Base-by-base conservation (phyloP, 768 basidiomycete species). In the Lactarius deliciosus region DNA sequence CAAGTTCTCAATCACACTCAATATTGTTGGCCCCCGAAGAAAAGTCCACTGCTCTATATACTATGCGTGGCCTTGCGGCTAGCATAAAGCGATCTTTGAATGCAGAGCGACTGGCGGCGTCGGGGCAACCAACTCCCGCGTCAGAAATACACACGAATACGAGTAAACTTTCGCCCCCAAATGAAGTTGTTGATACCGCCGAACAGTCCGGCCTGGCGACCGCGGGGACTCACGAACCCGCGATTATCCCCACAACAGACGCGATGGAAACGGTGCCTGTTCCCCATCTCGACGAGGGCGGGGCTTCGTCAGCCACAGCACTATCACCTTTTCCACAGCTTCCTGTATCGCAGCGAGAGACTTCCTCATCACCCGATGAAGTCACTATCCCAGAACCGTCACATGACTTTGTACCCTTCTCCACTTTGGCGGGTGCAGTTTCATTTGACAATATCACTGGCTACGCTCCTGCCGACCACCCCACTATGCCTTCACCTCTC, bases 41-140 rank as follows among this genome's bases (percentile, higher is more conserved):
- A 18, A 64, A 60, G 54, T 55, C 62, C 30, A 25, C 62, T 16
- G 25, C 53, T 53, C 25, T 56, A 34, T 68, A 68, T 34, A 60
- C 62, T 11, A 54, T 68, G 41, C 62, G 43, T 30, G 66, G 66
- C 25, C 66, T 68, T 56, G 66, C 66, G 10, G 62, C 66, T 38
- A 68, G 66, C 58, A 64, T 68, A 4, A 64, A 68, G 20, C 61
- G 66, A 30, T 64, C 66, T 60, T 20, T 68, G 43, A 68, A 60
- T 50, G 66, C 66, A 22, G 66, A 68, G 53, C 50, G 41, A 40
- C 45, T 68, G 54, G 66, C 62, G 20, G 58, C 66, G 3, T 60
- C 58, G 18, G 34, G 3, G 28, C 34, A 56, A 30, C 20, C 43
- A 60, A 32, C 63, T 18, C 16, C 41, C 16, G 60, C 32, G 18